phyloP scores from a whole-genome alignment of 2,329 filamentous ascomycete genomes.

The Gaeumannomyces tritici region DNA sequence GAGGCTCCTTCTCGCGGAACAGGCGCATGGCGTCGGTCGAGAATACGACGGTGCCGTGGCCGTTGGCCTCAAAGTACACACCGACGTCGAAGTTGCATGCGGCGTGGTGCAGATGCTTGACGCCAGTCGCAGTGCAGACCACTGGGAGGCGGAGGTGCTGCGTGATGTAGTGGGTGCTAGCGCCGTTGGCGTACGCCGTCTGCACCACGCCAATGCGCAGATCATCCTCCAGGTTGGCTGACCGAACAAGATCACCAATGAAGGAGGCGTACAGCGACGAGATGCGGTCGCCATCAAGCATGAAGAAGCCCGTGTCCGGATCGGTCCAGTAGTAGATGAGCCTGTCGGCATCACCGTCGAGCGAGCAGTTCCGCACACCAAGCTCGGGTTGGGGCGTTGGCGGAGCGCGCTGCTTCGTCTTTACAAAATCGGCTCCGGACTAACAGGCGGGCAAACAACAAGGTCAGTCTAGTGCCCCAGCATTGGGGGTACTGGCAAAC shows the following conservation, averaged over 20 bases:
- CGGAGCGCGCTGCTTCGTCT: conserved; percentile 89
- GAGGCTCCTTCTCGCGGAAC: conserved; percentile 71
- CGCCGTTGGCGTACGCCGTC: conserved; percentile 95
- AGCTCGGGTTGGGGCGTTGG: conserved; percentile 68
- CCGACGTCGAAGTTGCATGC: conserved; percentile 90
- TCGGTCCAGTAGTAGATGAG: conserved; percentile 93
- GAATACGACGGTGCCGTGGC: conserved; percentile 94
- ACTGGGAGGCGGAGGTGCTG: conserved; percentile 82
- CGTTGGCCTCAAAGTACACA: conserved; percentile 98
- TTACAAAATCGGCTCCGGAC: conserved; percentile 95
- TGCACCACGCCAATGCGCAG: conserved; percentile 91
- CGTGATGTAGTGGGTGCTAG: conserved; percentile 84
- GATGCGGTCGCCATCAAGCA: conserved; percentile 94
- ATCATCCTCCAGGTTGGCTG: conserved; percentile 67
- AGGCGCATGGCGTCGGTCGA: conserved; percentile 70
- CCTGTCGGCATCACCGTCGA: conserved; percentile 92
- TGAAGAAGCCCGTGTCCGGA: conserved; percentile 71
- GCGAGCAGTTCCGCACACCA: conserved; percentile 74
- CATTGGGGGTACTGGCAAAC: neutral
- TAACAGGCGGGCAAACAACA: conserved; percentile 25
- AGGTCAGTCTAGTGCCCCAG: conserved; percentile 2
- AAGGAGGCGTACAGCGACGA: conserved; percentile 80
- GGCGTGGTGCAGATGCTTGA: conserved; percentile 97
- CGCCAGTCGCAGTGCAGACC: conserved; percentile 87
- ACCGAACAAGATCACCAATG: conserved; percentile 77